Percentiles rank a stretch among this genome's conserved stretches.
phyloP scores from a whole-genome alignment of 257 asterid species.

The Verbena officinalis region DNA sequence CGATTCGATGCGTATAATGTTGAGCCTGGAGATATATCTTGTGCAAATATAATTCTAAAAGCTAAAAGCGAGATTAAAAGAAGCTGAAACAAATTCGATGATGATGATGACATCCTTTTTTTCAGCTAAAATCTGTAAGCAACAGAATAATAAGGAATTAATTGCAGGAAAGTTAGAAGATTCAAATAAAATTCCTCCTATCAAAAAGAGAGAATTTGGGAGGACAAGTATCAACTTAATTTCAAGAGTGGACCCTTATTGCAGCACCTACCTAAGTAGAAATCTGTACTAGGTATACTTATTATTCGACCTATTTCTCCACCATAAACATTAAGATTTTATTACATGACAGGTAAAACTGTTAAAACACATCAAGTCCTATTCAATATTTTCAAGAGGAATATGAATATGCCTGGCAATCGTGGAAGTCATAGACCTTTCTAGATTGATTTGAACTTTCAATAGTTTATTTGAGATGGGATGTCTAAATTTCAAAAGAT shows the following conservation, averaged over 20 bases:
- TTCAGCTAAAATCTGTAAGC: not conserved
- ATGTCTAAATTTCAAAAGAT: slow-evolving; percentile 21
- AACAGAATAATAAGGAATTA: not conserved
- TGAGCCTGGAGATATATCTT: slow-evolving; percentile 53
- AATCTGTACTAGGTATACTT: not conserved
- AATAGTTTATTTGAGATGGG: slow-evolving; percentile 9
- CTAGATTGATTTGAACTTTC: not conserved
- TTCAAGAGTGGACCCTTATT: slow-evolving; percentile 3
- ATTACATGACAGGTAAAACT: not conserved
- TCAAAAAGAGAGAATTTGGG: not conserved
- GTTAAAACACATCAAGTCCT: not conserved
- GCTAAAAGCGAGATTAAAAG: slow-evolving; percentile 26
- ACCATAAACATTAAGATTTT: slow-evolving; percentile 10
- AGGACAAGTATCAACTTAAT: too few relatives aligned
- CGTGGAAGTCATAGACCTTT: not conserved
- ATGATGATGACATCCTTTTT: slow-evolving; percentile 3
- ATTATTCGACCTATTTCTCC: not conserved
- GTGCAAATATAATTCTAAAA: slow-evolving; percentile 29
- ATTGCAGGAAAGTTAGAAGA: not conserved
- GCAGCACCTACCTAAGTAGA: slow-evolving; percentile 1
- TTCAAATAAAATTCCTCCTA: not conserved
- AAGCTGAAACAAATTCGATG: not conserved
- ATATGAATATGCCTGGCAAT: not conserved
- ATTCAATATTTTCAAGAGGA: not conserved
- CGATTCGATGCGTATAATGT: slow-evolving; percentile 54